Conservation (phyloP, 495 filamentous ascomycete genomes). For the Choiromyces venosus region DNA sequence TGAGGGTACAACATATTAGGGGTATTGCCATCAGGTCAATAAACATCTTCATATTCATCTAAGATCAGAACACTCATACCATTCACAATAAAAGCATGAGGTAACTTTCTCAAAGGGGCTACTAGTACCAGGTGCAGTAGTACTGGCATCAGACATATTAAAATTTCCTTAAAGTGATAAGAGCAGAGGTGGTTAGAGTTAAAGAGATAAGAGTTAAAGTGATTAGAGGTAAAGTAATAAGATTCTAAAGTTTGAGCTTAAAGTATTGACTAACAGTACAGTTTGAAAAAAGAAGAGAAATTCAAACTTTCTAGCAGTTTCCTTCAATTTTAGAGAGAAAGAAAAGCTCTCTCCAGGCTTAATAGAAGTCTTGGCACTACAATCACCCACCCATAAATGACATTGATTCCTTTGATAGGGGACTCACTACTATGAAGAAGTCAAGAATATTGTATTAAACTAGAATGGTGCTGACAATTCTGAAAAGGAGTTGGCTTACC, state of each 20-base stretch:
- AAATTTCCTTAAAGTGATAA: not conserved
- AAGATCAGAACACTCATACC: conserved; percentile 48
- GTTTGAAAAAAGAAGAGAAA: not conserved
- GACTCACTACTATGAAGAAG: too few relatives aligned
- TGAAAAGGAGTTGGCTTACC: too few relatives aligned
- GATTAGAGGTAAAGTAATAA: too few relatives aligned
- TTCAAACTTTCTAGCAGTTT: not conserved
- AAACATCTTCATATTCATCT: conserved; percentile 3
- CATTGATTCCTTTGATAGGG: conserved; percentile 28
- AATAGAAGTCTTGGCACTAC: conserved; percentile 8
- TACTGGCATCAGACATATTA: conserved; percentile 33
- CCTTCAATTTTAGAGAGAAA: not conserved
- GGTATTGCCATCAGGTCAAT: too few relatives aligned
- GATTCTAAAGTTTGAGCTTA: not conserved
- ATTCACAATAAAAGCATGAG: conserved; percentile 96
- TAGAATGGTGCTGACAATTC: too few relatives aligned
- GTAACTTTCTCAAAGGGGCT: conserved; percentile 50
- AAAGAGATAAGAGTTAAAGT: not conserved
- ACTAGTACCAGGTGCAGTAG: conserved; percentile 32
- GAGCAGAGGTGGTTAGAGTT: too few relatives aligned
- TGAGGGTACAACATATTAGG: conserved; percentile 97
- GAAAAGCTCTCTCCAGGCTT: not conserved
- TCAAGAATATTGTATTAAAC: too few relatives aligned
- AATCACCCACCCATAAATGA: conserved; percentile 8
- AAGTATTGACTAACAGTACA: not conserved